Percentiles rank a stretch among this genome's conserved stretches.
Conservation (phyloP, 371 early-diverging fungal species). For the Mucor circinelloides region DNA sequence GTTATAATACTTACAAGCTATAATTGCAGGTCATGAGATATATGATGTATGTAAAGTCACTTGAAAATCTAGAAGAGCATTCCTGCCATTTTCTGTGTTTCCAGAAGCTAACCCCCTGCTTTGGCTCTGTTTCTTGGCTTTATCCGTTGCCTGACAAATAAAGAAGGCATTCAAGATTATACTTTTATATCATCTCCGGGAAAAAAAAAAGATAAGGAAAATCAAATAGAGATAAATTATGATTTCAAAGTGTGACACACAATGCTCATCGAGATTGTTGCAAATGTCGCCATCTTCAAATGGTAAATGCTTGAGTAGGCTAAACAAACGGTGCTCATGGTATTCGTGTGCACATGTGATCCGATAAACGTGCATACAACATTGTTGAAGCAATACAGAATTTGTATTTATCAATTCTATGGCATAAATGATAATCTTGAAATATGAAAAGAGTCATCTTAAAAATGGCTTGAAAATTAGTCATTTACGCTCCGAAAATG, state of each 20-base stretch:
- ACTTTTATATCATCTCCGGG: neutral
- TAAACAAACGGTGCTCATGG: neutral
- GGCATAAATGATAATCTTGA: neutral
- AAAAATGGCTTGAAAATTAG: neutral
- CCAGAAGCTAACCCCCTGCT: neutral
- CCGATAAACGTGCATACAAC: neutral
- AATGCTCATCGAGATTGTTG: neutral
- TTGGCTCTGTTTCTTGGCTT: neutral
- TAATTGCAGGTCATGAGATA: neutral
- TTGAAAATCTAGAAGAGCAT: neutral
- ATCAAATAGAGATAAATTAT: neutral
- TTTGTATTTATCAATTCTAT: neutral
- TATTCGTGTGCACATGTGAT: neutral
- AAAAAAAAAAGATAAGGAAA: neutral
- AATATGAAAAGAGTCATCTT: neutral
- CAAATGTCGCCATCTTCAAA: neutral
- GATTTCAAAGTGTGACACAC: neutral
- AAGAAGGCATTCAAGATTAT: neutral
- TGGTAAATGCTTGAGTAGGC: neutral
- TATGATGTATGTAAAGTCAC: neutral
- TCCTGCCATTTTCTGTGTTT: neutral
- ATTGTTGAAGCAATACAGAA: neutral
- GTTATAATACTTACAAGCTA: neutral
- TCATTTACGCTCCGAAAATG: neutral
- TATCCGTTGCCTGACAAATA: neutral